These are phyloP conservation scores for Starmerella vaccinii DNA, from an alignment of 805 yeast genomes.

Conservation along the genomic window DNA sequence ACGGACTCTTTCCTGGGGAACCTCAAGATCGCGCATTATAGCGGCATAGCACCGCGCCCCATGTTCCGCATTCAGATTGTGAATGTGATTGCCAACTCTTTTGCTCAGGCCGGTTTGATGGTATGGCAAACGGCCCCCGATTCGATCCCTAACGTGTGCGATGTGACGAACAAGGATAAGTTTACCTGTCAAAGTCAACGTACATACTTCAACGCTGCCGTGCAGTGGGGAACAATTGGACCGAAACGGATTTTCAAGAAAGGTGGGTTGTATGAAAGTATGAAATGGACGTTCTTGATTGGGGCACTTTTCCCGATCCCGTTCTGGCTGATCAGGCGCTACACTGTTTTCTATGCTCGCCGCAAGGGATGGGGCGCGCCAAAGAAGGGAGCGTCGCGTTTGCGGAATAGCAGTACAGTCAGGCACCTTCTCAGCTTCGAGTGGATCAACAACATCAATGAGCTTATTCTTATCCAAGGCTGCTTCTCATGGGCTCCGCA, in stretches of 20 bases:
- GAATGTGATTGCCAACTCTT: conserved; percentile 25
- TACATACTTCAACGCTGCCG: conserved; percentile 40
- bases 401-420: neutral
- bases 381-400: conserved; percentile 4
- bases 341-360: conserved; percentile 23
- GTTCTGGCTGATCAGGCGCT: conserved; percentile 52
- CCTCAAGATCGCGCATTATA: conserved; percentile 45
- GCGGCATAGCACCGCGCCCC: conserved; percentile 49
- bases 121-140: conserved; percentile 31
- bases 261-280: conserved; percentile 14
- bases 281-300: conserved; percentile 39
- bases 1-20: conserved; percentile 50
- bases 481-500: conserved; percentile 35
- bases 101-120: conserved; percentile 28
- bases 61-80: conserved; percentile 41
- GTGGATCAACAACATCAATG: conserved; percentile 34
- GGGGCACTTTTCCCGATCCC: conserved; percentile 49
- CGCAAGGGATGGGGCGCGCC: conserved; percentile 4
- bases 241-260: conserved; percentile 8
- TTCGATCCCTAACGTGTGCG: conserved; percentile 32
- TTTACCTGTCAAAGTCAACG: conserved; percentile 15
- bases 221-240: conserved; percentile 50
- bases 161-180: conserved; percentile 24
- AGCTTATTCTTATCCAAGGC: conserved; percentile 36
- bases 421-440: conserved; percentile 22